Conservation (phyloP, 257 asterid species). For the Ophiorrhiza pumila region DNA sequence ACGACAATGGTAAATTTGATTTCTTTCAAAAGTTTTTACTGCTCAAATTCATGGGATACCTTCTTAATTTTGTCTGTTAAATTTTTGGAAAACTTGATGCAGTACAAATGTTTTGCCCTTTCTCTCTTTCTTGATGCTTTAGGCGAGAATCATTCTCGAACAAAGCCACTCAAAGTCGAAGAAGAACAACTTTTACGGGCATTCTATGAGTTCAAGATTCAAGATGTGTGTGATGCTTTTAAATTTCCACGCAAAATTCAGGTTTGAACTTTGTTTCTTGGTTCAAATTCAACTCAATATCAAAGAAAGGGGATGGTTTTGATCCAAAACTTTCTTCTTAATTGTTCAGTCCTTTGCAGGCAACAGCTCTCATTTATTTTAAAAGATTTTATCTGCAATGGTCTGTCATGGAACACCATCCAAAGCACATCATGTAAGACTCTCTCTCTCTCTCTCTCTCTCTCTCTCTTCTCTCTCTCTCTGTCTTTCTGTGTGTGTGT, state of each 20-base stretch:
- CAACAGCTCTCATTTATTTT: constrained; percentile 90
- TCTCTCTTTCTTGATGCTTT: constrained; percentile 24
- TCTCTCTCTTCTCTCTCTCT: too few relatives aligned
- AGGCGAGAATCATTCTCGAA: constrained; percentile 81
- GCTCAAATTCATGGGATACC: not conserved
- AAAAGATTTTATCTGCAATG: constrained; percentile 94
- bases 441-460: constrained; percentile 21
- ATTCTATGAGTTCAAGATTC: constrained; percentile 89
- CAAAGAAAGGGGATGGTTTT: constrained; percentile 5
- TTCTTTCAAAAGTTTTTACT: not conserved
- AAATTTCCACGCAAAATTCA: constrained; percentile 96
- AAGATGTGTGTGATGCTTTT: constrained; percentile 97
- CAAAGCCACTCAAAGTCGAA: constrained; percentile 82
- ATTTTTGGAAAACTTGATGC: not conserved
- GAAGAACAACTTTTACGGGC: constrained; percentile 87
- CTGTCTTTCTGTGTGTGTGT: too few relatives aligned
- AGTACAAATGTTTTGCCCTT: not conserved
- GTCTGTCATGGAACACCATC: constrained; percentile 99
- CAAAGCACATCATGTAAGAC: constrained; percentile 83
- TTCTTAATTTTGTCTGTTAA: not conserved
- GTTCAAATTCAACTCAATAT: constrained; percentile 12
- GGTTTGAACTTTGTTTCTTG: constrained; percentile 37
- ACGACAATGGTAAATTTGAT: constrained; percentile 40
- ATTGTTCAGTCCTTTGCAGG: constrained; percentile 51
- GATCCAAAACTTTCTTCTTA: constrained; percentile 17